These are phyloP conservation scores for Cymbopogon citratus DNA, from an alignment of 176 grass and related monocot genomes.

Conservation along the genomic window DNA sequence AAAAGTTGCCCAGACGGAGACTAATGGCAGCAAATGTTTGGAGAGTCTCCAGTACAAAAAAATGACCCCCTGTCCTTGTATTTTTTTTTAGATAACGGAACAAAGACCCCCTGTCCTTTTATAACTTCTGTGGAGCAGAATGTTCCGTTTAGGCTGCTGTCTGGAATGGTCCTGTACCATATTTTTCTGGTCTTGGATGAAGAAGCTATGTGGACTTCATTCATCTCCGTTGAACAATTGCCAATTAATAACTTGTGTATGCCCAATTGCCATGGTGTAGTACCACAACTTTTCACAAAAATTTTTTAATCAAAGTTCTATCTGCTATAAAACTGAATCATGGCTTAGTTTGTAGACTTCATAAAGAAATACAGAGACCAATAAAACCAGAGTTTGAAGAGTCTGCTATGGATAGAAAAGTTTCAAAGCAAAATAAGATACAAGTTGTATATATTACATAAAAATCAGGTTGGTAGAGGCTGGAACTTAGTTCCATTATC, in stretches of 20 bases:
- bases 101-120: background rate
- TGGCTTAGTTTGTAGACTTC: background rate
- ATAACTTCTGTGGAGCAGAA: background rate
- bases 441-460: background rate
- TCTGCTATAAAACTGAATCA: background rate
- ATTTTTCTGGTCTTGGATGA: background rate
- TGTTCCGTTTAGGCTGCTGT: background rate
- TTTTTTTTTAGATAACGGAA: no score
- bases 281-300: background rate
- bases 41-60: background rate
- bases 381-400: background rate
- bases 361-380: background rate
- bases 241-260: background rate
- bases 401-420: background rate
- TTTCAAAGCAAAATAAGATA: background rate
- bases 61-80: background rate
- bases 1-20: background rate
- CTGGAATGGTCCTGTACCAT: background rate
- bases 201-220: background rate
- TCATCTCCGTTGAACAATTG: background rate
- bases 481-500: no score
- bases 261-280: background rate
- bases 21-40: background rate
- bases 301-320: background rate
- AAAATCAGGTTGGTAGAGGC: no score